Evolutionary conservation across 1,139 yeast genomes (phyloP), one percentile per base, ranked within the genome.

Genomic region (Hansenula sp.): DNA sequence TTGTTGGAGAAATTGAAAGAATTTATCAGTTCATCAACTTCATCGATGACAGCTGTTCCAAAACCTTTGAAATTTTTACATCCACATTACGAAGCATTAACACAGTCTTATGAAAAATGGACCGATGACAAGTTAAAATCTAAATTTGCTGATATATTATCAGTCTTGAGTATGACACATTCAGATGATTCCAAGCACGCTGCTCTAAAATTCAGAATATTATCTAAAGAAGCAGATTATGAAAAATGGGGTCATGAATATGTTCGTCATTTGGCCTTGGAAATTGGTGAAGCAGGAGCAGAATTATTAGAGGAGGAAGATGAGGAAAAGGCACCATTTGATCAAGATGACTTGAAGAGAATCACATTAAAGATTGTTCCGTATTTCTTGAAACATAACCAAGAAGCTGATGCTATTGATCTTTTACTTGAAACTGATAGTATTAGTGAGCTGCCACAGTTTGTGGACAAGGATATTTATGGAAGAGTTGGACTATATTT

Each of bases 1-100:
- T 76, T 89, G 27, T 72, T 94, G 55, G 75, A 75, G 38, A 73
- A 82, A 43, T 74, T 94, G 63, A 90, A 89, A 62, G 78, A 76
- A 43, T 80, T 79, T 58, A 91, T 93, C 57, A 82, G 89, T 55
- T 95, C 95, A 42, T 87, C 98, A 15, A 93, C 99, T 4, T 88
- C 97, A 30, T 90, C 98, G 9, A 93, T 93, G 97, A 94, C 99
- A 3, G 99, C 99, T 1, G 99, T 94, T 39, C 99, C 99, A 38
- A 94, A 93, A 65, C 99, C 99, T 13, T 77, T 93, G 68, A 94
- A 94, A 70, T 94, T 94, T 63, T 75, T 94, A 55, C 81, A 96
- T 59, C 96, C 98, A 15, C 89, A 82, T 57, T 93, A 84, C 62
- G 84, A 84, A 17, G 62, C 74, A 28, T 72, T 93, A 59, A 77